These are phyloP conservation scores for Candida sithepensis DNA, from an alignment of 805 yeast species.

Conservation along the genomic window DNA sequence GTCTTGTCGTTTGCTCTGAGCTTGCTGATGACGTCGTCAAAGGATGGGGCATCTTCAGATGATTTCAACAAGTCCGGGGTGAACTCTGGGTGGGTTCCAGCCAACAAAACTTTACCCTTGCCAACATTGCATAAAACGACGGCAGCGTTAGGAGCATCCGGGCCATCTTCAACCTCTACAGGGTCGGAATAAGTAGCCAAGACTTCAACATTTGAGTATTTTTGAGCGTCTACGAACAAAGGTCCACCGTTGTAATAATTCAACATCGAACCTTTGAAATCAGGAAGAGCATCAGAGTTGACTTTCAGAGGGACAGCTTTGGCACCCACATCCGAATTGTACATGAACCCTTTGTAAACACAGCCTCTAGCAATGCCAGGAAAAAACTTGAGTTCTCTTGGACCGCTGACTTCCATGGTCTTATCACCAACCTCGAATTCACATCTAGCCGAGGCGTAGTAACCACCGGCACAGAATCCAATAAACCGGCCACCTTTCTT, in stretches of 20 bases:
- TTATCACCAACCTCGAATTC: conserved; percentile 82
- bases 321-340: conserved; percentile 75
- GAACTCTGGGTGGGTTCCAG: conserved; percentile 92
- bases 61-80: conserved; percentile 48
- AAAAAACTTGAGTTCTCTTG: conserved; percentile 75
- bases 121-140: conserved; percentile 67
- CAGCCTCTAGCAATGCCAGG: conserved; percentile 85
- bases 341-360: conserved; percentile 75
- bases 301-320: conserved; percentile 49
- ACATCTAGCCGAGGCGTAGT: conserved; percentile 68
- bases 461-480: conserved; percentile 96
- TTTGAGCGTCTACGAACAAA: conserved; percentile 71
- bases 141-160: conserved; percentile 52
- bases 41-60: conserved; percentile 18
- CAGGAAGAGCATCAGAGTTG: conserved; percentile 30
- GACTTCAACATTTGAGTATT: conserved; percentile 58
- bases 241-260: conserved; percentile 89
- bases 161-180: conserved; percentile 44
- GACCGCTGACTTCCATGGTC: conserved; percentile 75
- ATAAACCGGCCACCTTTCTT: conserved; percentile 75
- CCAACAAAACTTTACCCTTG: conserved; percentile 67
- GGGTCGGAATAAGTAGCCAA: conserved; percentile 64
- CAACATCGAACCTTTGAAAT: conserved; percentile 25
- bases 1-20: conserved; percentile 41
- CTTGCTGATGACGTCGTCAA: conserved; percentile 34